These are phyloP conservation scores for Guyanaporus albipodus DNA, from an alignment of 768 basidiomycete species.

Conservation along the genomic window DNA sequence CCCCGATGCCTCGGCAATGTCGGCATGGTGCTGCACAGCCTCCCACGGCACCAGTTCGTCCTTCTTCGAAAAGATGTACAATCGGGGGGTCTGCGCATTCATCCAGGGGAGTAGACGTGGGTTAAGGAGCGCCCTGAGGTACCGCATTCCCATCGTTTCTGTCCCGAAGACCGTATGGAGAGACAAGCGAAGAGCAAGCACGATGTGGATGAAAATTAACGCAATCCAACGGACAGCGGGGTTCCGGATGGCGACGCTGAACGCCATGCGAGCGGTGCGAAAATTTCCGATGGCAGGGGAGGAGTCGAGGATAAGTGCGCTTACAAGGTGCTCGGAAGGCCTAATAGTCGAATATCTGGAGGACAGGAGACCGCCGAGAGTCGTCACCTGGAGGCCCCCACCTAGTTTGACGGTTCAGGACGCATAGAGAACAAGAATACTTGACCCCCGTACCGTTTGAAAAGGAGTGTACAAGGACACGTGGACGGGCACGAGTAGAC, in stretches of 20 bases:
- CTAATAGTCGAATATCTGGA: conserved; percentile 14
- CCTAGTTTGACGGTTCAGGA: conserved; percentile 11
- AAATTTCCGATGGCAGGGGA: conserved; percentile 15
- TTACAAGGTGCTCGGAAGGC: conserved; percentile 2
- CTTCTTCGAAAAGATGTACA: conserved; percentile 35
- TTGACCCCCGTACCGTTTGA: conserved; percentile 23
- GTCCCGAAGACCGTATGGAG: conserved; percentile 14
- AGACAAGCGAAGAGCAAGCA: conserved; percentile 11
- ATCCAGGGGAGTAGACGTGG: conserved; percentile 33
- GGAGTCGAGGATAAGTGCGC: conserved; percentile 24
- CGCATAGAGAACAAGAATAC: background rate
- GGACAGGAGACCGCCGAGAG: conserved; percentile 17
- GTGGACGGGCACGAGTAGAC: conserved; percentile 9
- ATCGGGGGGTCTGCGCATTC: conserved; percentile 27
- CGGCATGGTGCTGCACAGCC: conserved; percentile 25
- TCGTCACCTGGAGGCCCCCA: conserved; percentile 19
- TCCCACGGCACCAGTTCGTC: conserved; percentile 30
- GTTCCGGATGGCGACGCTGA: conserved; percentile 20
- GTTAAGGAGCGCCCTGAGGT: conserved; percentile 13
- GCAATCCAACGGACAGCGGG: conserved; percentile 12
- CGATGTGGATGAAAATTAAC: conserved; percentile 12
- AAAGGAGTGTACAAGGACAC: conserved; percentile 27
- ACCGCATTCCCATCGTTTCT: conserved; percentile 6
- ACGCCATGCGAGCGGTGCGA: conserved; percentile 20
- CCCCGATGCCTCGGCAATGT: conserved; percentile 21